These are phyloP conservation scores for Pueraria montana DNA, from an alignment of 306 rosid species.

Conservation along the genomic window DNA sequence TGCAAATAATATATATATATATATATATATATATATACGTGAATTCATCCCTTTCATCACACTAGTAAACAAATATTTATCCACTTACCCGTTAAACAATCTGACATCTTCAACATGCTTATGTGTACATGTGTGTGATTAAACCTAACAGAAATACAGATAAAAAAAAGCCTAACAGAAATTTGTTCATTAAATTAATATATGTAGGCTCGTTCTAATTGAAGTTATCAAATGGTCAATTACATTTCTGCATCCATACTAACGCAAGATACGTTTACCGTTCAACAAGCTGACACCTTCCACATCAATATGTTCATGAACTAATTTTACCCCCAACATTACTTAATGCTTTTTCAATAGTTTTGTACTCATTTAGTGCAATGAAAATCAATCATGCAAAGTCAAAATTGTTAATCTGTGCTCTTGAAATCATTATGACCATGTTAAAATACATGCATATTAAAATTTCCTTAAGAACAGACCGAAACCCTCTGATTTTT, in stretches of 20 bases:
- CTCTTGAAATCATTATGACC: constrained; percentile 25
- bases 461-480: neutral
- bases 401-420: constrained; percentile 36
- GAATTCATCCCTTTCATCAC: neutral
- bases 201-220: neutral
- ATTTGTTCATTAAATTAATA: neutral
- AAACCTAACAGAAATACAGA: too few relatives aligned
- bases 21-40: too few relatives aligned
- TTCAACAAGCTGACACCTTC: constrained; percentile 2
- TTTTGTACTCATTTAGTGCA: neutral
- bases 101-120: constrained; percentile 22
- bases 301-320: neutral
- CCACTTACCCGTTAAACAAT: constrained; percentile 40
- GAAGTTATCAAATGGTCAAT: neutral
- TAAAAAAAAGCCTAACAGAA: too few relatives aligned
- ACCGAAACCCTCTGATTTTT: neutral
- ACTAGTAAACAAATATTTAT: too few relatives aligned
- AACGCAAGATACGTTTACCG: neutral
- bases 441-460: neutral
- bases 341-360: neutral
- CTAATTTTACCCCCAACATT: neutral
- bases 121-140: too few relatives aligned
- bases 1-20: neutral
- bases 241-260: neutral
- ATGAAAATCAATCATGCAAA: too few relatives aligned